phyloP scores from a whole-genome alignment of 306 rosid species.

The Bauhinia variegata region DNA sequence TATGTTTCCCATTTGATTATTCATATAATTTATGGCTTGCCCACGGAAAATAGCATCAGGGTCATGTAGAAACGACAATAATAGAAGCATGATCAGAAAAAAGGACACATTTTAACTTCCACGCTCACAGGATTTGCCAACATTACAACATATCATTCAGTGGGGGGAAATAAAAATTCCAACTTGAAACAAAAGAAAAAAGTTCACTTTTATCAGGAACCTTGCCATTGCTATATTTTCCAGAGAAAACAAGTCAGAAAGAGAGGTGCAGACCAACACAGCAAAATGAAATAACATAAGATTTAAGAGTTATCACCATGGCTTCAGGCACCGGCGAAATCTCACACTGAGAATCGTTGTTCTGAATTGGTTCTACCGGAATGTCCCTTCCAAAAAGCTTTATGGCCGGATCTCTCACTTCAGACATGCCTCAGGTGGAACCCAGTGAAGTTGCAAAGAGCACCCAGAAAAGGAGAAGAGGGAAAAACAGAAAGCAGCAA shows the following conservation, averaged over 20 bases:
- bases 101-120: too few species aligned
- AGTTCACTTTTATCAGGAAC: neutral
- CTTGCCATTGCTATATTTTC: conserved; percentile 5
- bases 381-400: conserved; percentile 60
- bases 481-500: conserved; percentile 25
- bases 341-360: conserved; percentile 23
- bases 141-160: neutral
- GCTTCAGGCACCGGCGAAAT: conserved; percentile 31
- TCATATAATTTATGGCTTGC: neutral
- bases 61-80: conserved; percentile 3
- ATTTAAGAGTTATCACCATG: conserved; percentile 39
- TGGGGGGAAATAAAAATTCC: conserved; percentile 1
- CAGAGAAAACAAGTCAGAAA: neutral
- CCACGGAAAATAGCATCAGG: neutral
- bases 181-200: conserved; percentile 16
- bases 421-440: conserved; percentile 44
- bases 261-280: neutral
- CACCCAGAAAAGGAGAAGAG: conserved; percentile 25
- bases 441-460: neutral
- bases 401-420: conserved; percentile 52
- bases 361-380: conserved; percentile 27
- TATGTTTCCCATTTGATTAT: neutral
- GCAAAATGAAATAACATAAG: conserved; percentile 3
- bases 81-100: neutral
- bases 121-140: too few species aligned